A percentile compares a stretch with the other conserved stretches of the same genome.
phyloP scores from a whole-genome alignment of 2,329 filamentous ascomycete species.

The Penicillium oxalicum region DNA sequence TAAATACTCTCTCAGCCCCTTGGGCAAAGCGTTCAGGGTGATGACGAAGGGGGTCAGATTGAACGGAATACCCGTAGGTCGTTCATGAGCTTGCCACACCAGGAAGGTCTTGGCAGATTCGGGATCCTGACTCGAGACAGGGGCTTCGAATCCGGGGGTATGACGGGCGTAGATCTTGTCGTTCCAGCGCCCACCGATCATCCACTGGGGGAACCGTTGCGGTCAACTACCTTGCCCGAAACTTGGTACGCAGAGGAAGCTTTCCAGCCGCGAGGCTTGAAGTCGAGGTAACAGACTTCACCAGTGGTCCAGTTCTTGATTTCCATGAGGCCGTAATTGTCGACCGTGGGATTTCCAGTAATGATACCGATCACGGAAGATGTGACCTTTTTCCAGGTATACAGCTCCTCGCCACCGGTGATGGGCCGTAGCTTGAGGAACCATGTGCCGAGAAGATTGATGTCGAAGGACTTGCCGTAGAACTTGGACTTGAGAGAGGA shows the following conservation, averaged over 20 bases:
- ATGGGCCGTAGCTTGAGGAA: conserved; percentile 79
- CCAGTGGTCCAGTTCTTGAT: conserved; percentile 96
- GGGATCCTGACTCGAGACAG: conserved; percentile 50
- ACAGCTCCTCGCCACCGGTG: conserved; percentile 73
- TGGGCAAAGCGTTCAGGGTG: conserved; percentile 85
- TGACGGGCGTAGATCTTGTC: conserved; percentile 92
- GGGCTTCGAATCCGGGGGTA: conserved; percentile 80
- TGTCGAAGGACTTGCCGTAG: conserved; percentile 94
- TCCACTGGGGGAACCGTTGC: conserved; percentile 73
- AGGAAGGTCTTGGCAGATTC: conserved; percentile 69
- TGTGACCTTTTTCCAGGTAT: conserved; percentile 98
- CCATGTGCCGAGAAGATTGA: conserved; percentile 95
- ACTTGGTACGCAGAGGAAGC: conserved; percentile 86
- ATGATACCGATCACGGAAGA: conserved; percentile 98
- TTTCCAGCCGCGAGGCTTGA: conserved; percentile 95
- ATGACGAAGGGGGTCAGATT: conserved; percentile 95
- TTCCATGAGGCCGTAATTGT: conserved; percentile 96
- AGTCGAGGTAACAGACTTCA: conserved; percentile 81
- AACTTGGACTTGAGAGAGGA: conserved; percentile 95
- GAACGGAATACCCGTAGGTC: conserved; percentile 83
- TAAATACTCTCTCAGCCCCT: conserved; percentile 68
- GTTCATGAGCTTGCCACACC: conserved; percentile 82
- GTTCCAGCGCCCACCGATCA: conserved; percentile 92
- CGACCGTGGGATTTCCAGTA: conserved; percentile 90
- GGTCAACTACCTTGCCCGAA: conserved; percentile 75